A percentile compares a stretch with the other conserved stretches of the same genome.
Conservation (phyloP, 495 filamentous ascomycete species). For the Podospora didyma region DNA sequence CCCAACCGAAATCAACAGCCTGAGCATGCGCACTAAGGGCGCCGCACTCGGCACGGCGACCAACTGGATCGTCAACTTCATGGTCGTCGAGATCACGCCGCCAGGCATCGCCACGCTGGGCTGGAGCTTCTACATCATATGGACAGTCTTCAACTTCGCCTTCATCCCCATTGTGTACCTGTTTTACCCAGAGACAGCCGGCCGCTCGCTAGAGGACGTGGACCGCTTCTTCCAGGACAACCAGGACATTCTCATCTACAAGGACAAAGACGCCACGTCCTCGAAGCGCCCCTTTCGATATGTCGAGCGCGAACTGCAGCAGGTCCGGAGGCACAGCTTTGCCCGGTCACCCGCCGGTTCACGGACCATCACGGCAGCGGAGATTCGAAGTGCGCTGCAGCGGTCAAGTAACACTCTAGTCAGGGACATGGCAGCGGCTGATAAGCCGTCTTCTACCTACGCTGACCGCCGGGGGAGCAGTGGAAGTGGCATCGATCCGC, state of each 20-base stretch:
- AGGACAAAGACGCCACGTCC: conserved; percentile 19
- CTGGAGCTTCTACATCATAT: conserved; percentile 66
- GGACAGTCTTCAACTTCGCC: conserved; percentile 52
- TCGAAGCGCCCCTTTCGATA: not conserved
- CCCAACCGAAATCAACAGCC: conserved; percentile 51
- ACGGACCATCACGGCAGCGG: too few species aligned
- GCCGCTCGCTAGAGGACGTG: conserved; percentile 19
- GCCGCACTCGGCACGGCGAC: conserved; percentile 56
- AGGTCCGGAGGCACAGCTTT: too few species aligned
- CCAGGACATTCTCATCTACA: conserved; percentile 36
- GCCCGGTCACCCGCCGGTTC: too few species aligned
- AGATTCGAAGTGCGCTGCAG: too few species aligned
- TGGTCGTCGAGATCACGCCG: conserved; percentile 50
- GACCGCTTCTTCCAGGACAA: conserved; percentile 44
- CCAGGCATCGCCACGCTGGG: conserved; percentile 53
- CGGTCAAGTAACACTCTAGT: too few species aligned
- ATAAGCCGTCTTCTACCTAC: too few species aligned
- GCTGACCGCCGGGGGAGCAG: too few species aligned
- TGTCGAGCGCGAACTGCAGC: not conserved
- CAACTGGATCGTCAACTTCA: conserved; percentile 52
- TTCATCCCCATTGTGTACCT: conserved; percentile 60
- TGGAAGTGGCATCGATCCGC: too few species aligned
- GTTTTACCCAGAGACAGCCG: conserved; percentile 55
- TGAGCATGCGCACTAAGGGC: conserved; percentile 43
- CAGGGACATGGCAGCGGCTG: too few species aligned